Evolutionary conservation across 202 grass and related monocot species (phyloP).

Genomic region (Cymbopogon flexuosus): DNA sequence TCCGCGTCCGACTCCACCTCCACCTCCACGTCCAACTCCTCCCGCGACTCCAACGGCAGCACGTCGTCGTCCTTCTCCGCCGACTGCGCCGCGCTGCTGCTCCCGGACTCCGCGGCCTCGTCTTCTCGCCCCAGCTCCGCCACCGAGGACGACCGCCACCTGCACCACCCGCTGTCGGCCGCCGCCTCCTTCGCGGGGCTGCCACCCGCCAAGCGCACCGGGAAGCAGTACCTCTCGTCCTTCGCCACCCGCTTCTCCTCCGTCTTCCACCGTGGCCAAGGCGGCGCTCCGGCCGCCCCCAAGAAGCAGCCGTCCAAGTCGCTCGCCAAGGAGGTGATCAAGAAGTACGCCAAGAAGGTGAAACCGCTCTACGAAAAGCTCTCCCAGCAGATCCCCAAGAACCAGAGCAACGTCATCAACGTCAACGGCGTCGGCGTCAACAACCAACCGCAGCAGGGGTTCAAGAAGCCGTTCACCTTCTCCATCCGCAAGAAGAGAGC

Average conservation of each 20-base stretch:
- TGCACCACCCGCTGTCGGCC: constrained; percentile 23
- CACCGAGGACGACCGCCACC: constrained; percentile 64
- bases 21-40: constrained; percentile 51
- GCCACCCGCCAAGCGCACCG: constrained; percentile 40
- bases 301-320: constrained; percentile 50
- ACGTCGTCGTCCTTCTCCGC: constrained; percentile 85
- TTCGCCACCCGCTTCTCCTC: constrained; percentile 94
- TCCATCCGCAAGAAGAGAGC: constrained; percentile 65
- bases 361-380: constrained; percentile 94
- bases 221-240: constrained; percentile 76
- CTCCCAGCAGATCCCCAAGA: constrained; percentile 68
- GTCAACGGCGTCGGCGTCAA: not conserved
- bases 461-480: constrained; percentile 88
- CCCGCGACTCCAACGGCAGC: constrained; percentile 93
- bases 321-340: constrained; percentile 84
- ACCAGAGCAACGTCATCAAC: constrained; percentile 32
- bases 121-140: constrained; percentile 91
- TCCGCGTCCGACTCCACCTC: constrained; percentile 62
- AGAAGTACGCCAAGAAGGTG: constrained; percentile 96
- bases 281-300: constrained; percentile 16
- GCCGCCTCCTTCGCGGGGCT: constrained; percentile 17
- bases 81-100: constrained; percentile 52
- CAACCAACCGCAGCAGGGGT: constrained; percentile 41
- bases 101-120: constrained; percentile 66
- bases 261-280: constrained; percentile 68